Conservation (phyloP, 768 basidiomycete species). For the Amanita thiersii region DNA sequence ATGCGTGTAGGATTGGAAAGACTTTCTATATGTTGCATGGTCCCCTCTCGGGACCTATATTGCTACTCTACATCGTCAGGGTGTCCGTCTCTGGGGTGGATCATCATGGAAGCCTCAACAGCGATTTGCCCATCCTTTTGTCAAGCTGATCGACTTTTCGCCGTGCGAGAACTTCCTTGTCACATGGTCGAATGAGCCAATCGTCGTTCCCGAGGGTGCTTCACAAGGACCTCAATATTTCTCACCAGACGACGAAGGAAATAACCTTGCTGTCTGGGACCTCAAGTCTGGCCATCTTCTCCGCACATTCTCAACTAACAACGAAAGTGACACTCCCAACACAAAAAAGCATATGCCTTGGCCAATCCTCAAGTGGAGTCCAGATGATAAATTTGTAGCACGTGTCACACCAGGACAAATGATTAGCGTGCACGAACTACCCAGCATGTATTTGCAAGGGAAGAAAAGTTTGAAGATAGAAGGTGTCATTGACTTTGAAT, state of each 20-base stretch:
- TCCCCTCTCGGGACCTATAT: conserved; percentile 94
- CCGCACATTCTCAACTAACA: conserved; percentile 75
- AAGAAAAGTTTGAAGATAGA: conserved; percentile 98
- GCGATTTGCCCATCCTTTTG: conserved; percentile 91
- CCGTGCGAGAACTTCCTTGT: conserved; percentile 95
- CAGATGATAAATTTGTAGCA: conserved; percentile 92
- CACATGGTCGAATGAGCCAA: conserved; percentile 95
- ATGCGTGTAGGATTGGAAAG: conserved; percentile 77
- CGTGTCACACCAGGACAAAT: conserved; percentile 84
- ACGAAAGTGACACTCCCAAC: conserved; percentile 48
- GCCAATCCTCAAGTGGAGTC: conserved; percentile 96
- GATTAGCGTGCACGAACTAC: conserved; percentile 95
- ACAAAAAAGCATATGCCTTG: conserved; percentile 83
- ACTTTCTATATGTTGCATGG: conserved; percentile 91
- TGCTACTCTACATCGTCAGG: conserved; percentile 89
- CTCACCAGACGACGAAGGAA: conserved; percentile 92
- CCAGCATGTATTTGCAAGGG: conserved; percentile 87
- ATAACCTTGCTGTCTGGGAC: conserved; percentile 98
- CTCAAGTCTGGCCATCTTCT: conserved; percentile 88
- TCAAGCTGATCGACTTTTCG: conserved; percentile 95
- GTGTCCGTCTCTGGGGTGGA: conserved; percentile 94
- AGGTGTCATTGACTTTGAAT: conserved; percentile 96
- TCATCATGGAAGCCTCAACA: conserved; percentile 81
- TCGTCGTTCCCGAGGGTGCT: conserved; percentile 75
- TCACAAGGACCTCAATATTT: conserved; percentile 79